Percentiles rank a stretch among this genome's conserved stretches.
These are phyloP conservation scores for Ustilago esculenta DNA, from an alignment of 1,284 basidiomycete genomes.

Conservation along the genomic window DNA sequence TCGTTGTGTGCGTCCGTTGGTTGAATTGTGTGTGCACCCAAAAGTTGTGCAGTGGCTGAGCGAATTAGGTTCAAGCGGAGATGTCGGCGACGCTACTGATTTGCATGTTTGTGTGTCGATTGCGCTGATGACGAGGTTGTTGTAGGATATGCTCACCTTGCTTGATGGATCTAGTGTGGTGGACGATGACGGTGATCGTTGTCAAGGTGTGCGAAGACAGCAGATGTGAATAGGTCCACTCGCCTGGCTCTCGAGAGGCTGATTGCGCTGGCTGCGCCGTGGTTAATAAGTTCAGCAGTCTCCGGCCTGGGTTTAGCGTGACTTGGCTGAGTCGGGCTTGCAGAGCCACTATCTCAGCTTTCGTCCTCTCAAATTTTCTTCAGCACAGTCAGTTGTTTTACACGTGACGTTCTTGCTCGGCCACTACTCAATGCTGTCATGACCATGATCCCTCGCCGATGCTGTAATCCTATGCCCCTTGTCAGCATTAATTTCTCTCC, in stretches of 20 bases:
- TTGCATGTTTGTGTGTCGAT: not conserved
- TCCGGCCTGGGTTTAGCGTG: not conserved
- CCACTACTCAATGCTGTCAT: too few relatives aligned
- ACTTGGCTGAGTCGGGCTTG: not conserved
- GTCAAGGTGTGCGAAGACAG: constrained; percentile 26
- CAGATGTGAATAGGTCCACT: constrained; percentile 13
- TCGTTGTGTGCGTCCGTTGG: too few relatives aligned
- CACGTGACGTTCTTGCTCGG: too few relatives aligned
- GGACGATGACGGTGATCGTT: constrained; percentile 49
- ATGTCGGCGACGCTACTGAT: constrained; percentile 3
- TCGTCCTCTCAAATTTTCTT: too few relatives aligned
- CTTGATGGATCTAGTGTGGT: constrained; percentile 47
- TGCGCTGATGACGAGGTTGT: constrained; percentile 6
- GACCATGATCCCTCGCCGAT: too few relatives aligned
- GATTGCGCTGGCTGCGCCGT: not conserved
- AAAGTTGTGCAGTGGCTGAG: too few relatives aligned
- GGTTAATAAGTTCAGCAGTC: constrained; percentile 3
- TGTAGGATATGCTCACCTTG: constrained; percentile 42
- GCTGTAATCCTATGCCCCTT: too few relatives aligned
- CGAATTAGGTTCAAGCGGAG: too few relatives aligned
- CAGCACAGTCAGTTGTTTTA: too few relatives aligned
- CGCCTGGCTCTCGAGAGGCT: not conserved
- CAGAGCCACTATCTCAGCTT: constrained; percentile 1
- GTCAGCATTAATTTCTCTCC: too few relatives aligned
- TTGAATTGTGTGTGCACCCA: not conserved